Percentiles rank a stretch among this genome's conserved stretches.
Evolutionary conservation across 768 basidiomycete genomes (phyloP).

Genomic region (Chiua virens): DNA sequence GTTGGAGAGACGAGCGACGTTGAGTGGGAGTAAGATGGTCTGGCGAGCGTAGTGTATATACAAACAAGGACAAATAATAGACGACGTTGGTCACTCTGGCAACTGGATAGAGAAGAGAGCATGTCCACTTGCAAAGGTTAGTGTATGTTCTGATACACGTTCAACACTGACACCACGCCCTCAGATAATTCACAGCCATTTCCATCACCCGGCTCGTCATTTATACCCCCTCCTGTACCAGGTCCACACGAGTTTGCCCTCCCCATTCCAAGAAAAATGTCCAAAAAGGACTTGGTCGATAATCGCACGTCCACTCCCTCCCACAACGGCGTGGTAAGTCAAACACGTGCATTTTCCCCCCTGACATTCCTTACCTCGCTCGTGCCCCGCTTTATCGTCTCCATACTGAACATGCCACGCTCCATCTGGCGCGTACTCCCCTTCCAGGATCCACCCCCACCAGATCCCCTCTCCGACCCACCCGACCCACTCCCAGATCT

Average conservation of each 20-base stretch:
- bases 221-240: constrained; percentile 66
- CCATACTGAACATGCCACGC: constrained; percentile 30
- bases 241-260: constrained; percentile 68
- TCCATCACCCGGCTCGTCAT: constrained; percentile 67
- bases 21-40: constrained; percentile 1
- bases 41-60: constrained; percentile 23
- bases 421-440: constrained; percentile 25
- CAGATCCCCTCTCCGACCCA: constrained; percentile 39
- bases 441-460: constrained; percentile 35
- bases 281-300: constrained; percentile 23
- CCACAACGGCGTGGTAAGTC: constrained; percentile 30
- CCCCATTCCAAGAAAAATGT: constrained; percentile 36
- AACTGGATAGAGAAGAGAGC: not conserved
- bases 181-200: constrained; percentile 40
- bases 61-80: constrained; percentile 20
- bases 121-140: no score
- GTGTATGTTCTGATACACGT: no score
- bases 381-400: constrained; percentile 26
- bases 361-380: constrained; percentile 25
- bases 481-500: constrained; percentile 15
- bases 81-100: constrained; percentile 13
- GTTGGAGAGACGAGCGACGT: constrained; percentile 24
- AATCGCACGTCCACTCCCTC: not conserved
- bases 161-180: no score
- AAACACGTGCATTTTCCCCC: constrained; percentile 14